Base-by-base conservation (phyloP, 2,329 filamentous ascomycete genomes). In the Aureobasidium sp. region DNA sequence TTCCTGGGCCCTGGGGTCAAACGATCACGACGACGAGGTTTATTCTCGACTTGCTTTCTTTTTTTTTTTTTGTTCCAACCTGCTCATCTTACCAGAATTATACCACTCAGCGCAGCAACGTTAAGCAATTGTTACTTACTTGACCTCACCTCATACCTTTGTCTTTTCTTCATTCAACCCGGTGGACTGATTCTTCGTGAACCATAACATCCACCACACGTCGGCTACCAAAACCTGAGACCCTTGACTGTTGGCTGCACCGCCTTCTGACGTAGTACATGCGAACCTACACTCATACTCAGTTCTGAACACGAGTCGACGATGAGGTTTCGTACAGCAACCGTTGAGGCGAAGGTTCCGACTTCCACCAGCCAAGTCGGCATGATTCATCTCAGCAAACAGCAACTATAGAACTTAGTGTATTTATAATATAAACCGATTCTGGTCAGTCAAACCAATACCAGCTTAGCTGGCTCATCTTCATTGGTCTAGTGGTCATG, bases 401-500 rank as follows among this genome's bases (percentile, higher is more conserved):
- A n/a, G n/a, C n/a, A n/a, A n/a, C n/a, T n/a, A n/a, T n/a, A n/a
- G n/a, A n/a, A n/a, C n/a, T n/a, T n/a, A n/a, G n/a, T n/a, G n/a
- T n/a, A n/a, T n/a, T n/a, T n/a, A n/a, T n/a, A n/a, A n/a, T n/a
- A n/a, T n/a, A n/a, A n/a, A n/a, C n/a, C n/a, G n/a, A n/a, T n/a
- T 1, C 27, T 9, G 13, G 4, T 9, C 49, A 37, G n/a, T 23
- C 25, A 40, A 29, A 37, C 53, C 53, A 57, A 57, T 57, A 57
- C 27, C 42, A 27, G 53, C 53, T 13, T 19, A 51, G 57, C 57
- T 46, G 38, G 29, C n/a, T 40, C 25, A 33, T 53, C 59, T 55
- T 55, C 43, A 47, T 47, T 55, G 42, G 47, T 61, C 47, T 61
- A 61, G 50, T 54, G 42, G 50, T 61, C 59, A 53, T 54, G 47